Evolutionary conservation across 345 rosid genomes (phyloP), one percentile per base, ranked within the genome.

Genomic region (Salix viminalis): DNA sequence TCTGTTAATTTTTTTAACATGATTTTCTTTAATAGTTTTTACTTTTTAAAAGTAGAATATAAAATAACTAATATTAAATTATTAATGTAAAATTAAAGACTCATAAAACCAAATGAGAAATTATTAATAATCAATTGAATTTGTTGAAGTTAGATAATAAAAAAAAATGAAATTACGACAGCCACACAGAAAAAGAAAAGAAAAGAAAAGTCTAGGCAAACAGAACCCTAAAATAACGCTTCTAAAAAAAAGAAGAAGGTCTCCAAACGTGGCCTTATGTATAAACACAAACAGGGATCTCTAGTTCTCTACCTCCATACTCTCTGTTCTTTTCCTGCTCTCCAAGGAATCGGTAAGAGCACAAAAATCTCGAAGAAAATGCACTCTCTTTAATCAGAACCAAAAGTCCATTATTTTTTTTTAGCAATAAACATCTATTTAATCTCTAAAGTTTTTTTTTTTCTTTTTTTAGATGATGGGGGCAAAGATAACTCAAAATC

Each of bases 341-440:
- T 52, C 83, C 87, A 82, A 82, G 84, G 48, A 80, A 82, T 23
- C 28, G 7, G 87, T 76, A 77, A 62, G 79, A 54, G 11, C 12
- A 13, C 18, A 67, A 28, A 14, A 72, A 46, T n/a, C 44, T 9
- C 8, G 16, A 18, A 34, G 56, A 75, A 18, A 0, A 32, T 60
- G 69, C 7, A 16, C 6, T 24, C 46, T 60, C 46, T 23, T 52
- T 21, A 48, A 74, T 7, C 1, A 64, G 18, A 11, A 14, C 32
- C 18, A 23, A 42, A 42, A 19, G 10, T 13, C 67, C 15, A 44
- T 9, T 54, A 32, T 10, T 46, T 50, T 65, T 32, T 4, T 23
- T 24, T 13, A 42, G 30, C 42, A 41, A 23, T 2, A 2, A 26
- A 54, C 7, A 15, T 76, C 72, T 19, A 13, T 67, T 32, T 75